A percentile compares a stretch with the other conserved stretches of the same genome.
Conservation (phyloP, 768 basidiomycete genomes). For the Collybia sordida region DNA sequence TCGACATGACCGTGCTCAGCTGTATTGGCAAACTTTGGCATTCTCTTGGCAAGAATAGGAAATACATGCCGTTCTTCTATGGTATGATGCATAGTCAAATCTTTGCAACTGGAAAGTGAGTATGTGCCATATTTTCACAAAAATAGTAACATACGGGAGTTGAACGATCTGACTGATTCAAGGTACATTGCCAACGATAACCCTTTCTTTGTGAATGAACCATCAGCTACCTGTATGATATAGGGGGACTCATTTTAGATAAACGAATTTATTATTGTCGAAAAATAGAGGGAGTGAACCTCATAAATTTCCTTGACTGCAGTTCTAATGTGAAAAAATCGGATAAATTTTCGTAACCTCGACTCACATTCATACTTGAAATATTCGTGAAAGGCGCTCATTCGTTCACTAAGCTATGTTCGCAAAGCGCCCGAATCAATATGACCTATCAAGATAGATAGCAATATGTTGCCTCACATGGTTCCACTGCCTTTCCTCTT, state of each 20-base stretch:
- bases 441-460: background rate
- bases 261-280: background rate
- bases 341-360: background rate
- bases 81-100: constrained; percentile 51
- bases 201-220: constrained; percentile 41
- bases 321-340: constrained; percentile 17
- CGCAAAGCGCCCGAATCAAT: background rate
- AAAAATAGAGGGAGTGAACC: background rate
- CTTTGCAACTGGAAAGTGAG: constrained; percentile 25
- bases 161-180: constrained; percentile 31
- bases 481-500: constrained; percentile 25
- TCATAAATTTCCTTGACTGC: constrained; percentile 5
- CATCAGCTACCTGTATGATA: constrained; percentile 44
- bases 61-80: constrained; percentile 53
- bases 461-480: background rate
- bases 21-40: constrained; percentile 42
- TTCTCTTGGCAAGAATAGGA: constrained; percentile 44
- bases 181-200: constrained; percentile 41
- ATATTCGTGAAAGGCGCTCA: constrained; percentile 36
- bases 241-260: too few relatives aligned
- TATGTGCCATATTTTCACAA: background rate
- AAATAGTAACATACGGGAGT: constrained; percentile 31
- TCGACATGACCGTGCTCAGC: constrained; percentile 42
- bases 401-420: constrained; percentile 27
- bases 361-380: constrained; percentile 38